Percentiles rank a stretch among this genome's conserved stretches.
Conservation (phyloP, 2,329 filamentous ascomycete species). For the Nemania bipapillata region DNA sequence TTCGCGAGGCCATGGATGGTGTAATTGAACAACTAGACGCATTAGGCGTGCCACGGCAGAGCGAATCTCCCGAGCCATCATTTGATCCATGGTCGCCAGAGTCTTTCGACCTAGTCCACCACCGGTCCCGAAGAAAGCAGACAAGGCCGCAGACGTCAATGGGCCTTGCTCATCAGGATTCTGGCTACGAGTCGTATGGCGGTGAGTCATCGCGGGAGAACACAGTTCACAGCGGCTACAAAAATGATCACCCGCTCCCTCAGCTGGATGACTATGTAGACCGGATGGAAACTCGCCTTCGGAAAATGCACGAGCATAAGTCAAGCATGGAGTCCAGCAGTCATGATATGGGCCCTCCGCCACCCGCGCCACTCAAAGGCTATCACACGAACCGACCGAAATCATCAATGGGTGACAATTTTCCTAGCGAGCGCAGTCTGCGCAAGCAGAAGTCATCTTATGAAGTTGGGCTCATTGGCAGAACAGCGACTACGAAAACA, state of each 20-base stretch:
- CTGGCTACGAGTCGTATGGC: conserved; percentile 70
- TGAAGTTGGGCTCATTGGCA: conserved; percentile 77
- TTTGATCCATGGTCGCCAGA: conserved; percentile 90
- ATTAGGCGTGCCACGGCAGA: conserved; percentile 73
- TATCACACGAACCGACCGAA: conserved; percentile 65
- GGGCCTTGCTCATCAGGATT: conserved; percentile 72
- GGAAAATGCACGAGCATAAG: conserved; percentile 73
- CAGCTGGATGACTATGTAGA: conserved; percentile 88
- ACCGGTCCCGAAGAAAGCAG: conserved; percentile 54
- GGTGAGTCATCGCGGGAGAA: conserved; percentile 64
- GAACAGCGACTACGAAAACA: conserved; percentile 89
- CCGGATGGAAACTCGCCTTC: conserved; percentile 86
- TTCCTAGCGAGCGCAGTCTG: conserved; percentile 60
- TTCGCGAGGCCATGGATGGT: conserved; percentile 96
- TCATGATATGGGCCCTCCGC: conserved; percentile 46
- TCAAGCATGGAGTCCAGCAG: conserved; percentile 57
- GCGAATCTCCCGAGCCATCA: conserved; percentile 66
- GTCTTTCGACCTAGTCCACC: conserved; percentile 73
- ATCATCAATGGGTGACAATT: conserved; percentile 64
- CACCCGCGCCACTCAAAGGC: conserved; percentile 60
- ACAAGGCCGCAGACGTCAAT: conserved; percentile 76
- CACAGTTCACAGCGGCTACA: conserved; percentile 56
- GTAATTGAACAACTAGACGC: conserved; percentile 95
- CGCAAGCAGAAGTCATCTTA: conserved; percentile 79
- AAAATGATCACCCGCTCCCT: conserved; percentile 68